A percentile compares a stretch with the other conserved stretches of the same genome.
Conservation (phyloP, 306 rosid genomes). For the Ceratonia siliqua region DNA sequence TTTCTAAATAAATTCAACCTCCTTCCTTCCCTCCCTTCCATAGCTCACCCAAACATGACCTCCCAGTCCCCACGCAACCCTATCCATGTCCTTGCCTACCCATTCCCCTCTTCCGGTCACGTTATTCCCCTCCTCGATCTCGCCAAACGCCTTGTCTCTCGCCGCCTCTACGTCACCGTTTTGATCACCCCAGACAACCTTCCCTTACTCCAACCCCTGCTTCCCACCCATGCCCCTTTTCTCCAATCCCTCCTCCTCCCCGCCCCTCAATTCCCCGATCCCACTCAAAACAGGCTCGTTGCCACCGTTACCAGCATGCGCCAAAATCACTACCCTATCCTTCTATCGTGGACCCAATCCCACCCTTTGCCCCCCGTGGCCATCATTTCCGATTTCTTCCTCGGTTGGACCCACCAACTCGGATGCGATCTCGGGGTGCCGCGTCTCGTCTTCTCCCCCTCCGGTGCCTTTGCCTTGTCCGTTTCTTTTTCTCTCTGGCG, state of each 20-base stretch:
- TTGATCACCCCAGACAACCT: conserved; percentile 34
- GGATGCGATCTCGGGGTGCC: conserved; percentile 40
- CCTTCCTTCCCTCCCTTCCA: too few species aligned
- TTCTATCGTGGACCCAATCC: conserved; percentile 39
- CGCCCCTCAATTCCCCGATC: background rate
- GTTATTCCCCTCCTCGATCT: conserved; percentile 48
- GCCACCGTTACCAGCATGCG: conserved; percentile 11
- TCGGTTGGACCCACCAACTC: conserved; percentile 58
- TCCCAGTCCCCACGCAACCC: background rate
- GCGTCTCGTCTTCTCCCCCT: conserved; percentile 48
- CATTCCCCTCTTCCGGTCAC: conserved; percentile 51
- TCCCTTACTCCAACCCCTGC: conserved; percentile 34
- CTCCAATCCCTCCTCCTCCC: conserved; percentile 44
- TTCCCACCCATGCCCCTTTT: conserved; percentile 36
- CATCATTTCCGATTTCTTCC: conserved; percentile 51
- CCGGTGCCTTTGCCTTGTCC: conserved; percentile 34
- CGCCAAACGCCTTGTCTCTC: conserved; percentile 23
- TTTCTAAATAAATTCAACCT: too few species aligned
- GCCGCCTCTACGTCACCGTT: conserved; percentile 49
- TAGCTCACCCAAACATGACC: background rate
- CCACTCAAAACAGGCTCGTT: conserved; percentile 13
- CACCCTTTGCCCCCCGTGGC: conserved; percentile 39
- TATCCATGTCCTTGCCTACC: conserved; percentile 45
- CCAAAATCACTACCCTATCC: conserved; percentile 38
- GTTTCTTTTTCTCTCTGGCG: conserved; percentile 27